These are phyloP conservation scores for Cicer pinnatifidum DNA, from an alignment of 306 rosid species.

Conservation along the genomic window DNA sequence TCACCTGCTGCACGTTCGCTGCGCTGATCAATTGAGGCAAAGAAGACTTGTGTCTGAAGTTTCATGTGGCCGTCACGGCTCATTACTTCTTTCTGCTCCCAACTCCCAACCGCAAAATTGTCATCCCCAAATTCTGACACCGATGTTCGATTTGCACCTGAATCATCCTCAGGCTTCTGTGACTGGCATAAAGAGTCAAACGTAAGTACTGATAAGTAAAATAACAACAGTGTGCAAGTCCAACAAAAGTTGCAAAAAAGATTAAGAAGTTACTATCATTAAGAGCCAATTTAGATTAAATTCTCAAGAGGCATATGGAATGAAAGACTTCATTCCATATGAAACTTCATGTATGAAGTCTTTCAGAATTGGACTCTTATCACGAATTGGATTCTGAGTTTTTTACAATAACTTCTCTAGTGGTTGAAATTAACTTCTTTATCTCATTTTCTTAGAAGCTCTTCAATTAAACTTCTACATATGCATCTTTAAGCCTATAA, in stretches of 20 bases:
- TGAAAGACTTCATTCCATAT: not conserved
- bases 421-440: not conserved
- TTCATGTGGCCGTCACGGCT: slow-evolving; percentile 94
- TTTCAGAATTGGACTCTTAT: not conserved
- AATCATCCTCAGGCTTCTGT: slow-evolving; percentile 80
- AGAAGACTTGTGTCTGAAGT: slow-evolving; percentile 86
- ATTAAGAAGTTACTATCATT: slow-evolving; percentile 1
- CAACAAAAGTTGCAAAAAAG: slow-evolving; percentile 38
- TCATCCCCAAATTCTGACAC: slow-evolving; percentile 97
- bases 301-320: not conserved
- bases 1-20: slow-evolving; percentile 99
- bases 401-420: not conserved
- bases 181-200: slow-evolving; percentile 51
- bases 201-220: slow-evolving; percentile 36
- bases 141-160: slow-evolving; percentile 73
- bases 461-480: not conserved
- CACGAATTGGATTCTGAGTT: not conserved
- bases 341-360: not conserved
- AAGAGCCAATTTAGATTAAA: not conserved
- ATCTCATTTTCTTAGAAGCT: not conserved
- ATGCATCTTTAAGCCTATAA: not conserved
- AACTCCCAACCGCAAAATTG: slow-evolving; percentile 85
- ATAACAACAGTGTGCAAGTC: slow-evolving; percentile 25
- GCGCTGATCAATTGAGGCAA: slow-evolving; percentile 95
- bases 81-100: slow-evolving; percentile 89